Percentiles rank a stretch among this genome's conserved stretches.
Evolutionary conservation across 371 early-diverging fungal species (phyloP).

Genomic region (Lichtheimia corymbifera): DNA sequence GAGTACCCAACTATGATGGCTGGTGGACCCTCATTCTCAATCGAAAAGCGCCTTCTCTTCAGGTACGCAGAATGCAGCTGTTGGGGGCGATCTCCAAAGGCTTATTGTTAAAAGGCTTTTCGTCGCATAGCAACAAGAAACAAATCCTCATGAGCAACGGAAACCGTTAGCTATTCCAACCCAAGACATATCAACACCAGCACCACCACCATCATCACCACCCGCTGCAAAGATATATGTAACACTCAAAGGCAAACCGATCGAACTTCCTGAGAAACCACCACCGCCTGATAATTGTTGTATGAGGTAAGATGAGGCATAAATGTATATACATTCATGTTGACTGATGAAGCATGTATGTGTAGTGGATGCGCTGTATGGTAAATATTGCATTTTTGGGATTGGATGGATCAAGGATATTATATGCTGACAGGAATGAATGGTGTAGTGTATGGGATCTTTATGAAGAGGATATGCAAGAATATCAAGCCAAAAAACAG

Average conservation of each 20-base stretch:
- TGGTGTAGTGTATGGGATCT: constrained; percentile 45
- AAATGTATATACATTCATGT: not conserved
- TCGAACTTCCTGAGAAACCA: constrained; percentile 34
- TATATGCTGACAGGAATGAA: not conserved
- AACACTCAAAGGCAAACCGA: constrained; percentile 23
- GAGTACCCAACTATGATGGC: constrained; percentile 29
- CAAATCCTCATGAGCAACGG: not conserved
- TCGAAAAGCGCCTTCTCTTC: not conserved
- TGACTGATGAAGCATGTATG: not conserved
- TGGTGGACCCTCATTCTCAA: constrained; percentile 39
- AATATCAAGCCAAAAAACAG: constrained; percentile 27
- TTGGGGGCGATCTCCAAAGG: not conserved
- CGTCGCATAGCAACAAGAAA: not conserved
- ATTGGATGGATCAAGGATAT: not conserved
- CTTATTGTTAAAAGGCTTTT: not conserved
- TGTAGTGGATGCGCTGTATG: constrained; percentile 46
- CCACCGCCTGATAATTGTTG: constrained; percentile 42
- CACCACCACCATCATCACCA: not conserved
- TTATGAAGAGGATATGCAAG: constrained; percentile 48
- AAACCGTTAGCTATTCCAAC: constrained; percentile 8
- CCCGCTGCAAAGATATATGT: constrained; percentile 13
- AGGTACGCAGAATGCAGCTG: not conserved
- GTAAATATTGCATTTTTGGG: constrained; percentile 21
- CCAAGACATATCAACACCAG: not conserved
- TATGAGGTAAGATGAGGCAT: constrained; percentile 38